Conservation (phyloP, 495 filamentous ascomycete genomes). For the Trichocladium antarcticum region DNA sequence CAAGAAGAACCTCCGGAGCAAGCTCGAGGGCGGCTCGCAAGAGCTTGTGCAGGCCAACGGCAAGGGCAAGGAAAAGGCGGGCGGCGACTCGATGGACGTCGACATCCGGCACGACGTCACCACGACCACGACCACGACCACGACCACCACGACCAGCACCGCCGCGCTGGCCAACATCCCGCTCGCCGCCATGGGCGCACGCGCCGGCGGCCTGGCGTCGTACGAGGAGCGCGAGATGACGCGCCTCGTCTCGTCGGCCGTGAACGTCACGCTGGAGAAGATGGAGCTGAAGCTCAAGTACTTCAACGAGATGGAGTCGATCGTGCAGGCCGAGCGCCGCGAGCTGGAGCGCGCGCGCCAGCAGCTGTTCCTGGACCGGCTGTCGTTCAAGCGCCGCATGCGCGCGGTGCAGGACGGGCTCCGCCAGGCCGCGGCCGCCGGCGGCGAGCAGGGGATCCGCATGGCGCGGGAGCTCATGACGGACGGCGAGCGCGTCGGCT, state of each 20-base stretch:
- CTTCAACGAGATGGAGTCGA: slow-evolving; percentile 89
- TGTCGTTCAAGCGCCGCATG: slow-evolving; percentile 80
- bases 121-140: slow-evolving; percentile 31
- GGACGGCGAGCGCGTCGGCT: slow-evolving; percentile 48
- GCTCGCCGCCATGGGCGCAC: slow-evolving; percentile 72
- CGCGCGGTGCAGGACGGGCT: slow-evolving; percentile 71
- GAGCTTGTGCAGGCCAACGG: slow-evolving; percentile 23
- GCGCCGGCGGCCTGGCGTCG: slow-evolving; percentile 76
- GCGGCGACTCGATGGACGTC: slow-evolving; percentile 45
- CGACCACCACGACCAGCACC: slow-evolving; percentile 37
- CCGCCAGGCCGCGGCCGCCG: slow-evolving; percentile 46
- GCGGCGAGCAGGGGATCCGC: slow-evolving; percentile 49
- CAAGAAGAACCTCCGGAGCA: slow-evolving; percentile 58
- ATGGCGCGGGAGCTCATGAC: slow-evolving; percentile 39
- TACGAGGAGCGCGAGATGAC: slow-evolving; percentile 97
- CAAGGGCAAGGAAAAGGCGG: slow-evolving; percentile 46
- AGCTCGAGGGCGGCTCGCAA: slow-evolving; percentile 57
- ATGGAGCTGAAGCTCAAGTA: slow-evolving; percentile 78
- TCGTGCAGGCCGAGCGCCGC: slow-evolving; percentile 80
- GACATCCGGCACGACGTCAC: slow-evolving; percentile 36
- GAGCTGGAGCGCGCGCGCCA: slow-evolving; percentile 85
- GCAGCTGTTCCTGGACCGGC: slow-evolving; percentile 83
- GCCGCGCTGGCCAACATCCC: slow-evolving; percentile 66
- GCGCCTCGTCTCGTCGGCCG: slow-evolving; percentile 70
- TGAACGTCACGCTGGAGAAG: slow-evolving; percentile 76